Percentiles rank a stretch among this genome's conserved stretches.
Conservation (phyloP, 2,329 filamentous ascomycete species). For the Pseudogymnoascus sp. region DNA sequence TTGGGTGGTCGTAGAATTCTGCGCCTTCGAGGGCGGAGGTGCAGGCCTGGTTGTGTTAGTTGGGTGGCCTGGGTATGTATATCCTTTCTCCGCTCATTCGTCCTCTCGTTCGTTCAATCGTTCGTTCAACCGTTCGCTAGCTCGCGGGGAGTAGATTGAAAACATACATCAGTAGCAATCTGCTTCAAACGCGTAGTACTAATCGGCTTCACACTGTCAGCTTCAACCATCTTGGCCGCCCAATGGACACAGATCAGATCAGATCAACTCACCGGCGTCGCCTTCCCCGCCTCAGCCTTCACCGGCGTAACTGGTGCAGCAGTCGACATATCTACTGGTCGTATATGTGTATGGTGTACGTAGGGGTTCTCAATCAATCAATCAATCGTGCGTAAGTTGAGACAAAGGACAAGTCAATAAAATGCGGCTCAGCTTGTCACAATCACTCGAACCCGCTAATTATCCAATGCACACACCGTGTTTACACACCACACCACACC, state of each 20-base stretch:
- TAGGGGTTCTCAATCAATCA: neutral
- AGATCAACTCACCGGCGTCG: neutral
- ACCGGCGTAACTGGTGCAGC: slow-evolving; percentile 21
- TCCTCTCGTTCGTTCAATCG: neutral
- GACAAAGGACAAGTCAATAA: neutral
- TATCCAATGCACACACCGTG: neutral
- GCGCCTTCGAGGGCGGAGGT: slow-evolving; percentile 64
- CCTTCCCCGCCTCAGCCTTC: neutral
- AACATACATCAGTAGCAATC: slow-evolving; percentile 72
- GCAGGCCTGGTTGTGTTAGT: slow-evolving; percentile 57
- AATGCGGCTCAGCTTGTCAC: neutral
- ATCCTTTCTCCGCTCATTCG: neutral
- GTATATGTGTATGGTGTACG: neutral
- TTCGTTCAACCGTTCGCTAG: neutral
- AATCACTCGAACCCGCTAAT: neutral
- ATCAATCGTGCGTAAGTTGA: neutral
- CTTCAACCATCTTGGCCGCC: neutral
- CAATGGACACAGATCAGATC: neutral
- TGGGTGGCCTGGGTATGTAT: slow-evolving; percentile 11
- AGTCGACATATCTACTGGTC: slow-evolving; percentile 22
- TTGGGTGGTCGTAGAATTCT: slow-evolving; percentile 78
- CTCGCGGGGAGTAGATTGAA: slow-evolving; percentile 8
- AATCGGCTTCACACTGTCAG: slow-evolving; percentile 51
- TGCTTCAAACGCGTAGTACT: slow-evolving; percentile 70
- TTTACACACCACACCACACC: neutral